These are phyloP conservation scores for Colletotrichum tamarilloi DNA, from an alignment of 2,329 filamentous ascomycete genomes.

Conservation along the genomic window DNA sequence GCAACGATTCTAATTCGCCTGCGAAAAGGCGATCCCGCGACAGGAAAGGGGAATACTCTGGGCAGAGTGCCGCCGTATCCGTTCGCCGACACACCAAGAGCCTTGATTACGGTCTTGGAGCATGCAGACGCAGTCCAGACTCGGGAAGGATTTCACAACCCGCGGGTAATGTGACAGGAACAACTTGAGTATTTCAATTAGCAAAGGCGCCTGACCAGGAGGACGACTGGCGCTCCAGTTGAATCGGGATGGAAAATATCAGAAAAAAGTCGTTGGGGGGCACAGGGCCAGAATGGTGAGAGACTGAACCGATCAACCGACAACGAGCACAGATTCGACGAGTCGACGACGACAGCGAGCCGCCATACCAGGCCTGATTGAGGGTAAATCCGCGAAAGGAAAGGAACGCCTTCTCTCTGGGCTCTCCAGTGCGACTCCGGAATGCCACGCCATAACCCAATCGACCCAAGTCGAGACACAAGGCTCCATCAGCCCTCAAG, in stretches of 20 bases:
- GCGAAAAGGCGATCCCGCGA: background rate
- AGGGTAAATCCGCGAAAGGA: background rate
- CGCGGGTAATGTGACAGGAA: background rate
- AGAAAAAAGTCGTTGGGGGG: no score
- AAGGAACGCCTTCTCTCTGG: background rate
- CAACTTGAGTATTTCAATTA: background rate
- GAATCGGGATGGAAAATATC: background rate
- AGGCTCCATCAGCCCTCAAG: background rate
- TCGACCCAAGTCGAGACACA: conserved; percentile 3
- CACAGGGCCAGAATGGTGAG: background rate
- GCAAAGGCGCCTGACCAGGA: background rate
- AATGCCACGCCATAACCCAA: conserved; percentile 5
- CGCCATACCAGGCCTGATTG: background rate
- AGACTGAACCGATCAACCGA: conserved; percentile 1
- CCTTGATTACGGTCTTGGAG: background rate
- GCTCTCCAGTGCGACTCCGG: background rate
- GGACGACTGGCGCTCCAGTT: background rate
- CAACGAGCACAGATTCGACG: background rate
- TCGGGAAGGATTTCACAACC: conserved; percentile 1
- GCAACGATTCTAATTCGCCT: background rate
- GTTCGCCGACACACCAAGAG: background rate
- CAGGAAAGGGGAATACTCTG: conserved; percentile 2
- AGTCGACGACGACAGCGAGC: background rate
- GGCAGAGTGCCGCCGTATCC: conserved; percentile 28
- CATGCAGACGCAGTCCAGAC: background rate